Percentiles rank a stretch among this genome's conserved stretches.
These are phyloP conservation scores for Jaapia argillacea DNA, from an alignment of 768 basidiomycete genomes.

Conservation along the genomic window DNA sequence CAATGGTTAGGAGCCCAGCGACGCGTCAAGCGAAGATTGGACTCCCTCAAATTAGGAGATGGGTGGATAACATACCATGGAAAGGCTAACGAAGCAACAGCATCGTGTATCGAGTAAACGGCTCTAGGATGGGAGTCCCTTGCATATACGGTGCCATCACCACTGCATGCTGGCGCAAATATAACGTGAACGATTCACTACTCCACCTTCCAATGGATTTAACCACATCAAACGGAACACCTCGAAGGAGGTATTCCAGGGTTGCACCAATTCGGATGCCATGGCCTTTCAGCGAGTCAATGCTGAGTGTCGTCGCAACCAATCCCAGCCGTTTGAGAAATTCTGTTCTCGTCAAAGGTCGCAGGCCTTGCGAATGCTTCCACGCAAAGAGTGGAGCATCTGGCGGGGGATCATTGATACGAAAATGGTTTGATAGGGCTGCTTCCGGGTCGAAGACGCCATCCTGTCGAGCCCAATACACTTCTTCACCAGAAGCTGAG, in stretches of 20 bases:
- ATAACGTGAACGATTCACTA: constrained; percentile 14
- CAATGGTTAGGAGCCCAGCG: too few relatives aligned
- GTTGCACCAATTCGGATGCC: too few relatives aligned
- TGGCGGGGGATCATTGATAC: constrained; percentile 17
- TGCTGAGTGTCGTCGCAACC: constrained; percentile 12
- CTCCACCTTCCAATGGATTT: constrained; percentile 13
- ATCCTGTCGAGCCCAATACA: too few relatives aligned
- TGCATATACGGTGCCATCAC: constrained; percentile 13
- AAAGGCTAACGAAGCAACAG: background rate
- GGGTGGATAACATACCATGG: too few relatives aligned
- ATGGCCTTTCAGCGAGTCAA: too few relatives aligned
- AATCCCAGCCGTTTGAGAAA: constrained; percentile 6
- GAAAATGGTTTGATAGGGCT: constrained; percentile 17
- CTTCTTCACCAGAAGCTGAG: constrained; percentile 17
- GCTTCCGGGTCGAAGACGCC: constrained; percentile 19
- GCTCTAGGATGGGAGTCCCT: constrained; percentile 2
- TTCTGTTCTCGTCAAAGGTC: background rate
- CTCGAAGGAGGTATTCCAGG: too few relatives aligned
- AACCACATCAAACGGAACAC: too few relatives aligned
- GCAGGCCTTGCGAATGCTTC: background rate
- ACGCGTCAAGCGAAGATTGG: too few relatives aligned
- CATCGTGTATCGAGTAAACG: constrained; percentile 3
- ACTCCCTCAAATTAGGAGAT: too few relatives aligned
- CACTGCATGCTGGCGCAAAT: constrained; percentile 13
- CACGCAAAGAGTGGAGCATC: constrained; percentile 22